Conservation (phyloP, 1,284 basidiomycete species). For the Limonomyces culmigenus region DNA sequence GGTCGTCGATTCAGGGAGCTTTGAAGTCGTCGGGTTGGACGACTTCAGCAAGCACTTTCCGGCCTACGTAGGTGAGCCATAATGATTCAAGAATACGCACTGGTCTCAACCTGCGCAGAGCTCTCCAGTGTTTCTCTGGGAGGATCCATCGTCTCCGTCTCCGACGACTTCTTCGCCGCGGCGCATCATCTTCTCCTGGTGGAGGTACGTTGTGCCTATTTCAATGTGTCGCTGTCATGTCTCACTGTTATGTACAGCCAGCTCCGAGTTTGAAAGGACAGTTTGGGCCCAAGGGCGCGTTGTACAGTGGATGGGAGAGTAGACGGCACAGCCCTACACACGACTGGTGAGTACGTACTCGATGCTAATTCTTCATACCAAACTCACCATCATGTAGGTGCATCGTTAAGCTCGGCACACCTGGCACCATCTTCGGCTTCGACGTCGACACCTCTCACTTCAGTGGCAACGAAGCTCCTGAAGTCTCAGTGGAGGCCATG, state of each 20-base stretch:
- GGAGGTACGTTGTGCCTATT: constrained; percentile 30
- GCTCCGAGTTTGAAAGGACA: constrained; percentile 78
- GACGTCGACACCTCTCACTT: constrained; percentile 96
- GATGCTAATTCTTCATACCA: not conserved
- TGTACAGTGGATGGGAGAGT: constrained; percentile 93
- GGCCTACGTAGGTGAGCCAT: no score
- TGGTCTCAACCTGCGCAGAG: no score
- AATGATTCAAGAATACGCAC: no score
- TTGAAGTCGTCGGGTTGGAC: no score
- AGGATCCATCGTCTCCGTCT: constrained; percentile 58
- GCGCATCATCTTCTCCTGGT: constrained; percentile 74
- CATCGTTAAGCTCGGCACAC: constrained; percentile 78
- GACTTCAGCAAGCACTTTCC: no score
- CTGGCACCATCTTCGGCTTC: constrained; percentile 68
- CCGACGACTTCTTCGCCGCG: constrained; percentile 93
- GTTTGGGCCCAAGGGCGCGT: constrained; percentile 89
- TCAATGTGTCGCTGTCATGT: not conserved
- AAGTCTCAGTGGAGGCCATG: constrained; percentile 58
- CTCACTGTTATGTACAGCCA: constrained; percentile 27
- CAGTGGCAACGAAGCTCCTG: constrained; percentile 86
- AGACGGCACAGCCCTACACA: constrained; percentile 76
- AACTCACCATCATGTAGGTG: constrained; percentile 49
- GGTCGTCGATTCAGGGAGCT: no score
- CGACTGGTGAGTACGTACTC: constrained; percentile 58
- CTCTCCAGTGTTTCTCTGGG: constrained; percentile 82